These are phyloP conservation scores for Solanum raphanifolium DNA, from an alignment of 257 asterid genomes.

Conservation along the genomic window DNA sequence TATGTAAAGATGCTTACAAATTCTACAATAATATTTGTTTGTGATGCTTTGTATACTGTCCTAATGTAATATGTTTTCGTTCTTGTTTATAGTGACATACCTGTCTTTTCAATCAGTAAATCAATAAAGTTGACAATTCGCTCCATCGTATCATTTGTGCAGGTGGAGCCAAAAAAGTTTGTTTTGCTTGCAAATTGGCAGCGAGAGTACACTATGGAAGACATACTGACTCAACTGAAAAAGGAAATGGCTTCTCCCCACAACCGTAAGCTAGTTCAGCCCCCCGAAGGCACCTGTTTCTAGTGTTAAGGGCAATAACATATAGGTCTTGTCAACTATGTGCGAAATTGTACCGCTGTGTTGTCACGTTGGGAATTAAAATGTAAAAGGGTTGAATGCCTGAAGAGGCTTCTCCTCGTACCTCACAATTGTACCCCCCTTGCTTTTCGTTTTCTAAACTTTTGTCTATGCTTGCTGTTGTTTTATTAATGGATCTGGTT, in stretches of 20 bases:
- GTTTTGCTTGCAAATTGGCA: conserved; percentile 65
- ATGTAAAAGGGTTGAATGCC: background rate
- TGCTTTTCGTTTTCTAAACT: background rate
- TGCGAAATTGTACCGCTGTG: background rate
- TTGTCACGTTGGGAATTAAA: background rate
- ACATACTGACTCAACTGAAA: conserved; percentile 48
- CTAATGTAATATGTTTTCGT: background rate
- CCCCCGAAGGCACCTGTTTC: conserved; percentile 86
- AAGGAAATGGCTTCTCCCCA: conserved; percentile 62
- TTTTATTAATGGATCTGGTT: background rate
- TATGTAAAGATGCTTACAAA: background rate
- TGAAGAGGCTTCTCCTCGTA: conserved; percentile 2
- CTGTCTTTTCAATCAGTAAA: background rate
- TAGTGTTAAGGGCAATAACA: conserved; percentile 16
- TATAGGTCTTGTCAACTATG: conserved; percentile 3
- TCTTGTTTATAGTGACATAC: background rate
- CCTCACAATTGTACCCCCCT: background rate
- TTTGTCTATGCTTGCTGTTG: background rate
- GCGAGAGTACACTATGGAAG: conserved; percentile 72
- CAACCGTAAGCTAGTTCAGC: conserved; percentile 67
- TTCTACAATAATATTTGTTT: background rate
- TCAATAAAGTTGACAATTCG: background rate
- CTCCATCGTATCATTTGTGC: background rate
- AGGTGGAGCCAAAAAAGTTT: conserved; percentile 82
- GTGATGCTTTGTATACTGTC: background rate